Evolutionary conservation across 2,329 filamentous ascomycete species (phyloP).

Genomic region (Diaporthe citrichinensis): DNA sequence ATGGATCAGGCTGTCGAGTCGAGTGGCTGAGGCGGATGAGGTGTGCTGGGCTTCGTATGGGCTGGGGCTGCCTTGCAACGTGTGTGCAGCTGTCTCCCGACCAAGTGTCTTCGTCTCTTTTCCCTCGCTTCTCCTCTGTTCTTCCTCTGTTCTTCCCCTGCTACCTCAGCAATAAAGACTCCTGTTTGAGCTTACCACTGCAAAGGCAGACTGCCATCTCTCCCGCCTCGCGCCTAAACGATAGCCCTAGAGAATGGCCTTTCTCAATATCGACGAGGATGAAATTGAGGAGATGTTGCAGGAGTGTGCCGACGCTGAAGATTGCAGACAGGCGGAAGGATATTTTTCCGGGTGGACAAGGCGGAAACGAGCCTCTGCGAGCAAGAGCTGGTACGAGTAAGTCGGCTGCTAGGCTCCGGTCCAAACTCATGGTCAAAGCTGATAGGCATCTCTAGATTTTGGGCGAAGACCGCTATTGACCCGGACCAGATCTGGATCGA

Average conservation of each 20-base stretch:
- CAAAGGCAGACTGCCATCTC: neutral
- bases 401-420: neutral
- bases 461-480: neutral
- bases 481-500: slow-evolving; percentile 18
- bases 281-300: neutral
- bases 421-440: neutral
- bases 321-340: neutral
- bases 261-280: slow-evolving; percentile 13
- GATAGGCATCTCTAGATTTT: neutral
- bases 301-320: slow-evolving; percentile 5
- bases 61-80: neutral
- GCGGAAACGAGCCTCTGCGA: neutral
- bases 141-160: neutral
- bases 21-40: neutral
- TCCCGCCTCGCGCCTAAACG: neutral
- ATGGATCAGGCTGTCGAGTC: neutral
- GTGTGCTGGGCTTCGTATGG: neutral
- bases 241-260: neutral
- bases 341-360: neutral
- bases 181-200: neutral
- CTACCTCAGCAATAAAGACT: neutral
- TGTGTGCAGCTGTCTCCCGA: neutral
- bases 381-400: slow-evolving; percentile 16
- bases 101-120: neutral
- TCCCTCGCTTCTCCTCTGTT: neutral